Evolutionary conservation across 169 alveolate genomes (phyloP).

Genomic region (Ichthyophthirius multifiliis): DNA sequence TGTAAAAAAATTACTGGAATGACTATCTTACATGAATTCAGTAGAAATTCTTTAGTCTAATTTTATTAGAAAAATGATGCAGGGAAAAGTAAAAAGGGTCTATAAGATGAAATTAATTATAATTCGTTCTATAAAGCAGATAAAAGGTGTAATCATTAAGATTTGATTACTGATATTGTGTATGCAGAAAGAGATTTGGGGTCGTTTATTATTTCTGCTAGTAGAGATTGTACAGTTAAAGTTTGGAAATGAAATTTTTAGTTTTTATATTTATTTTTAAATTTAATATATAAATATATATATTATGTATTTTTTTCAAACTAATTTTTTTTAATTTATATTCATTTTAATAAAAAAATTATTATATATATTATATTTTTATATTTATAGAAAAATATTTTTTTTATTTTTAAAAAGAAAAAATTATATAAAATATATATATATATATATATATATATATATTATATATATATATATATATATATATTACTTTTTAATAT

Average conservation of each 20-base stretch:
- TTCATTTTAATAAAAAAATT: no score
- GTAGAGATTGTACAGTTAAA: slow-evolving; percentile 34
- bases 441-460: no score
- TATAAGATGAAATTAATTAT: background rate
- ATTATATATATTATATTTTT: no score
- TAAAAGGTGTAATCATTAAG: slow-evolving; percentile 16
- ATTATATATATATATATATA: no score
- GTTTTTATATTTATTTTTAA: no score
- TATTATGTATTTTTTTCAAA: no score
- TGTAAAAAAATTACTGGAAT: background rate
- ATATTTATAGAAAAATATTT: no score
- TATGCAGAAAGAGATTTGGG: slow-evolving; percentile 16
- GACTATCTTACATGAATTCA: background rate
- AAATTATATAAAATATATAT: no score
- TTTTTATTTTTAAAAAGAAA: no score
- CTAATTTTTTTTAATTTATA: no score
- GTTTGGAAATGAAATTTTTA: slow-evolving; percentile 40
- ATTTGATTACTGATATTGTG: slow-evolving; percentile 32
- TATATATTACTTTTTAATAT: no score
- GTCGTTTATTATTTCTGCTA: background rate
- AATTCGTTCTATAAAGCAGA: background rate
- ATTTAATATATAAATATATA: no score
- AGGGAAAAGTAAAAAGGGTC: background rate
- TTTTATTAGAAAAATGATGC: background rate
- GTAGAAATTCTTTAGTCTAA: background rate